These are phyloP conservation scores for Zasmidium citrigriseum DNA, from an alignment of 2,329 filamentous ascomycete species.

Conservation along the genomic window DNA sequence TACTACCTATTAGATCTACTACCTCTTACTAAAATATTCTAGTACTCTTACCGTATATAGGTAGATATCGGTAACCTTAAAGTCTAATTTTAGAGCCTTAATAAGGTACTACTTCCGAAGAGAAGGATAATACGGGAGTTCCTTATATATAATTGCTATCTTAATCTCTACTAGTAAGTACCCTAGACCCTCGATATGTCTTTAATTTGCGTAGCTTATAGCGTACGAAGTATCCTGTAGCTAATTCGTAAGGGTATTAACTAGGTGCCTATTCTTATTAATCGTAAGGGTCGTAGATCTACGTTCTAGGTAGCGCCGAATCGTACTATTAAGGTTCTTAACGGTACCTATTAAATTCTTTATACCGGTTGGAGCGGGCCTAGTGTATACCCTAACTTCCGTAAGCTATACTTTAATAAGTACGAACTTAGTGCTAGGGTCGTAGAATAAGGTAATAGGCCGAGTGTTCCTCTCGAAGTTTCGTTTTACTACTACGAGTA, in stretches of 20 bases:
- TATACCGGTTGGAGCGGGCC: not conserved
- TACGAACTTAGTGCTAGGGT: not conserved
- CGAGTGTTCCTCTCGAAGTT: not conserved
- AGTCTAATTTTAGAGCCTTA: too few species aligned
- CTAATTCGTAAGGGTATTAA: not conserved
- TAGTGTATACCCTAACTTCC: not conserved
- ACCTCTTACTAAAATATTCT: not conserved
- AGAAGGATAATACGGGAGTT: not conserved
- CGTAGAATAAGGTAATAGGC: not conserved
- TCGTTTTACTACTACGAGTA: not conserved
- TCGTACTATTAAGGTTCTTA: not conserved
- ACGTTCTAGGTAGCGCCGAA: not conserved
- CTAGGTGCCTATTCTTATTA: not conserved
- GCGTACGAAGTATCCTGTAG: not conserved
- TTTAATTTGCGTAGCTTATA: not conserved
- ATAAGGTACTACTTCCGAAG: not conserved
- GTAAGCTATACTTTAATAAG: not conserved
- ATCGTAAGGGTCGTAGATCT: not conserved
- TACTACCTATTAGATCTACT: not conserved
- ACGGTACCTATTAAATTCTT: not conserved
- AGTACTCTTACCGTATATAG: not conserved
- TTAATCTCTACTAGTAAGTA: not conserved
- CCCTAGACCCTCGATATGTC: not conserved
- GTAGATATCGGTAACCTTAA: not conserved
- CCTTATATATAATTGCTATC: not conserved